Conservation (phyloP, 202 grass and related monocot species). For the Schoenoplectus tabernaemontani region DNA sequence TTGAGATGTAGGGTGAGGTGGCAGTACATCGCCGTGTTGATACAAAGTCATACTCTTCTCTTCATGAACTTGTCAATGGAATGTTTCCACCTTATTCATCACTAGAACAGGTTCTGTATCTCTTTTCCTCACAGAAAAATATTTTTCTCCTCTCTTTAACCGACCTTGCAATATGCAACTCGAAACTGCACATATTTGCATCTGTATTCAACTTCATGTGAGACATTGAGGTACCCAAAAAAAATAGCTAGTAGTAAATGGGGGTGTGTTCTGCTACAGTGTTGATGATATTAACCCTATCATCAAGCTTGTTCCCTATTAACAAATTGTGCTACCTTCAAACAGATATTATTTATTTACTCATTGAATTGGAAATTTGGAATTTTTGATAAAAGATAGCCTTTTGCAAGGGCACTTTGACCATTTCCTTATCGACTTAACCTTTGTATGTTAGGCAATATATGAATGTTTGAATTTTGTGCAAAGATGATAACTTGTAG, state of each 20-base stretch:
- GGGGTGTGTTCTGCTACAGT: neutral
- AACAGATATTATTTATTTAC: neutral
- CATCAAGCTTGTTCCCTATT: neutral
- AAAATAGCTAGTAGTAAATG: neutral
- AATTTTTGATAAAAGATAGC: neutral
- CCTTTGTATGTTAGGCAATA: neutral
- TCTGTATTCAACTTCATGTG: neutral
- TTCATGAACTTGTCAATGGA: slow-evolving; percentile 80
- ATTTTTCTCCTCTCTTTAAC: too few species aligned
- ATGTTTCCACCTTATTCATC: slow-evolving; percentile 76
- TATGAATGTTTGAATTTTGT: neutral
- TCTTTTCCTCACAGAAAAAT: neutral
- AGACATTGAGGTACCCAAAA: neutral
- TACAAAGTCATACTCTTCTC: slow-evolving; percentile 77
- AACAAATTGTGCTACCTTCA: neutral
- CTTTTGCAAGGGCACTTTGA: neutral
- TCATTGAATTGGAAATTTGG: neutral
- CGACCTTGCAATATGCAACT: neutral
- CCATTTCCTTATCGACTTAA: neutral
- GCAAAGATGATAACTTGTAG: neutral
- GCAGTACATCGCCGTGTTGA: slow-evolving; percentile 73
- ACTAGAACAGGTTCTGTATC: slow-evolving; percentile 53
- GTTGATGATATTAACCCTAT: neutral
- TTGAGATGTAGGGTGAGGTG: slow-evolving; percentile 63
- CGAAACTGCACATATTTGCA: neutral